phyloP scores from a whole-genome alignment of 108 stramenopile genomes.

The Schizochytrium sp. region DNA sequence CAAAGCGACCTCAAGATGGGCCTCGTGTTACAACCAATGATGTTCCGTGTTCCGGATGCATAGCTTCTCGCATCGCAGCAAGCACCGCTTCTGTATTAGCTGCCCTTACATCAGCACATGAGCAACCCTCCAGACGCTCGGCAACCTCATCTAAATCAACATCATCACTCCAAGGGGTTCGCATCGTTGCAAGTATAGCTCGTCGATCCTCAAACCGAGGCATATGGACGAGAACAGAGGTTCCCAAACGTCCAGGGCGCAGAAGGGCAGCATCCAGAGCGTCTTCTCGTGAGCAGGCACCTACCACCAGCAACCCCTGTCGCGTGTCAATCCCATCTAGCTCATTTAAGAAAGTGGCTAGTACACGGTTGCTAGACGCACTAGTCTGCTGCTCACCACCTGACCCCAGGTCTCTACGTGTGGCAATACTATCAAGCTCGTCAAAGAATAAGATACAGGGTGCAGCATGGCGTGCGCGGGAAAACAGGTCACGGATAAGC shows the following conservation, averaged over 20 bases:
- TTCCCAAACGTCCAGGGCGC: slow-evolving; percentile 97
- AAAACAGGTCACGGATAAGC: slow-evolving; percentile 98
- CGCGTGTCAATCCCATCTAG: slow-evolving; percentile 76
- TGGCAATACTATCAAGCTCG: slow-evolving; percentile 99
- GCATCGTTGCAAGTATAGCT: slow-evolving; percentile 86
- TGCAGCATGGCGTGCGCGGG: slow-evolving; percentile 97
- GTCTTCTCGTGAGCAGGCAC: slow-evolving; percentile 98
- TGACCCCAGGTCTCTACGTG: slow-evolving; percentile 78
- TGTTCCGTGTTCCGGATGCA: not conserved
- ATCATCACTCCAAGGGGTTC: not conserved
- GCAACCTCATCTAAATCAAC: not conserved
- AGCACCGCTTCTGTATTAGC: not conserved
- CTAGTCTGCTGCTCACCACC: slow-evolving; percentile 85
- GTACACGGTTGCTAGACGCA: slow-evolving; percentile 93
- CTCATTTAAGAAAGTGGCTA: slow-evolving; percentile 98
- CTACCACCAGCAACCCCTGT: slow-evolving; percentile 94
- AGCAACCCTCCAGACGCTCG: not conserved
- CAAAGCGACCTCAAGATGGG: not conserved
- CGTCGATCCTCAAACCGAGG: slow-evolving; percentile 95
- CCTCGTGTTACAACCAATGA: not conserved
- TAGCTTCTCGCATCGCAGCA: not conserved
- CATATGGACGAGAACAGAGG: slow-evolving; percentile 94
- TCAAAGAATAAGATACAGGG: slow-evolving; percentile 99
- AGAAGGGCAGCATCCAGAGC: slow-evolving; percentile 97
- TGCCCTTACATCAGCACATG: not conserved